Evolutionary conservation across 495 filamentous ascomycete species (phyloP).

Genomic region (Aspergillus kassunensis): DNA sequence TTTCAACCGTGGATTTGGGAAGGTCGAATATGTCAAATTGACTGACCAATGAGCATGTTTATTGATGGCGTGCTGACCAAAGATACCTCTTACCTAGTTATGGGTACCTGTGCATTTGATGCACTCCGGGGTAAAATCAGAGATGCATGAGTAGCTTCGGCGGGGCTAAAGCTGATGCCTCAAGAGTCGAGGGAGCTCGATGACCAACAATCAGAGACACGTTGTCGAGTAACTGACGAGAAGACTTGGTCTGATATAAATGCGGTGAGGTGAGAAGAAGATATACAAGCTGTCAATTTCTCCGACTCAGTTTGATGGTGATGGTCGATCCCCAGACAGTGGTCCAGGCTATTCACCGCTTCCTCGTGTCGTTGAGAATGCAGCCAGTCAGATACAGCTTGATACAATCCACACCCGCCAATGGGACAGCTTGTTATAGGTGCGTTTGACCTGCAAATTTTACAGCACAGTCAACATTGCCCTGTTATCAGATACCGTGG

Average conservation of each 20-base stretch:
- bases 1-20: no score
- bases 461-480: background rate
- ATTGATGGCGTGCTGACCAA: conserved; percentile 9
- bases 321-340: conserved; percentile 7
- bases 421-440: background rate
- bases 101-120: background rate
- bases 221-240: background rate
- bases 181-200: background rate
- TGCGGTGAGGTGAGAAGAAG: conserved; percentile 3
- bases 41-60: conserved; percentile 1
- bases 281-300: no score
- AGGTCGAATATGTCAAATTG: no score
- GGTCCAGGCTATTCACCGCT: conserved; percentile 9
- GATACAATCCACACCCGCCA: conserved; percentile 12
- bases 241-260: no score
- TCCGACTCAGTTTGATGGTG: no score
- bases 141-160: background rate
- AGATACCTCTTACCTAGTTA: background rate
- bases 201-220: background rate
- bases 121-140: background rate
- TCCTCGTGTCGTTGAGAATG: conserved; percentile 8
- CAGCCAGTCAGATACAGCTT: conserved; percentile 20
- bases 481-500: background rate
- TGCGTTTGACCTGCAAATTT: background rate
- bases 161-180: background rate